Evolutionary conservation across 768 basidiomycete species (phyloP).

Genomic region (Pleurotus platypus): DNA sequence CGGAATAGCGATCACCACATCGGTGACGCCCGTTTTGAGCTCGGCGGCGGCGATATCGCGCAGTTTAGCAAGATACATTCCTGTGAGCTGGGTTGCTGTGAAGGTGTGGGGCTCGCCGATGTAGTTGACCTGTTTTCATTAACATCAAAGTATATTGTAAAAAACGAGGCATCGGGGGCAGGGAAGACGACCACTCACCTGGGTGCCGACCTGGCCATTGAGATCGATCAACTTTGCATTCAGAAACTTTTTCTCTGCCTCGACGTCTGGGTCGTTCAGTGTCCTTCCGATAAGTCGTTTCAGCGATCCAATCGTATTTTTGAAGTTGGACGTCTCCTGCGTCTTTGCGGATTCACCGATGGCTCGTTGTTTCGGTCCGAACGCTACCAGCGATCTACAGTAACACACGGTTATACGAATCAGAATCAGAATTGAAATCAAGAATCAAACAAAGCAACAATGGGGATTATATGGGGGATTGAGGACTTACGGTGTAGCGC

Average conservation of each 20-base stretch:
- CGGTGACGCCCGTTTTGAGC: conserved; percentile 82
- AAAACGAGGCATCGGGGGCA: not conserved
- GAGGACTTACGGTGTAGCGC: conserved; percentile 82
- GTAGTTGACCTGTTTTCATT: conserved; percentile 70
- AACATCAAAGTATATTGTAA: conserved; percentile 7
- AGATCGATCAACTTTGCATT: conserved; percentile 85
- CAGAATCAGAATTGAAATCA: too few species aligned
- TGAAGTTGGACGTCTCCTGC: conserved; percentile 96
- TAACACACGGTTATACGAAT: not conserved
- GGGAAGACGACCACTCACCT: conserved; percentile 50
- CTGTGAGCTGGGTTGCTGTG: conserved; percentile 89
- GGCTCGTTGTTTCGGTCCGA: conserved; percentile 85
- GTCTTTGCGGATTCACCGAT: conserved; percentile 97
- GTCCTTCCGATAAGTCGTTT: conserved; percentile 89
- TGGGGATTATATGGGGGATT: too few species aligned
- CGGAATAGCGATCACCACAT: conserved; percentile 94
- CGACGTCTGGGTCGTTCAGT: conserved; percentile 74
- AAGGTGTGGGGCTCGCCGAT: conserved; percentile 77
- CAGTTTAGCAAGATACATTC: conserved; percentile 85
- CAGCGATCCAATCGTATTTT: conserved; percentile 91
- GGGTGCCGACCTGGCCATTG: conserved; percentile 75
- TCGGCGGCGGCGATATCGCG: conserved; percentile 83
- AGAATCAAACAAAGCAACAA: too few species aligned
- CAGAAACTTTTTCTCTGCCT: conserved; percentile 88
- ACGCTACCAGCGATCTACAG: conserved; percentile 86